Percentiles rank a stretch among this genome's conserved stretches.
These are phyloP conservation scores for Chamaenerion angustifolium DNA, from an alignment of 345 rosid species.

Conservation along the genomic window DNA sequence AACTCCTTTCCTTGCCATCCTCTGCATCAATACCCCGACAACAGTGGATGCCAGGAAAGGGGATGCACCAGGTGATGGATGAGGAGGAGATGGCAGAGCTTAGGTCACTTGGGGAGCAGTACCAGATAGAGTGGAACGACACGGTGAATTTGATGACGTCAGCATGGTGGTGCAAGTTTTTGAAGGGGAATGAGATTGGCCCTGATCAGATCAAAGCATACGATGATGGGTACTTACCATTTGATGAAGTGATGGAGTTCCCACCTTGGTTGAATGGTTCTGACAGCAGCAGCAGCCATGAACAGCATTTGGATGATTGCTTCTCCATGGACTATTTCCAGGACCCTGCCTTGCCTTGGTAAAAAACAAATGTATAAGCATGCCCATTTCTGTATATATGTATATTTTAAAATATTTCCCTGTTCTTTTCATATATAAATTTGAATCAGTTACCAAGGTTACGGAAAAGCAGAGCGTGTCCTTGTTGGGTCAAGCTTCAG, in stretches of 20 bases:
- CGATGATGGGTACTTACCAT: conserved; percentile 45
- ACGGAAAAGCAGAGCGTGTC: too few relatives aligned
- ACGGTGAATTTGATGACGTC: conserved; percentile 55
- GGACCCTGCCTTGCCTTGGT: conserved; percentile 72
- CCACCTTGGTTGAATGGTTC: conserved; percentile 62
- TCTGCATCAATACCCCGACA: too few relatives aligned
- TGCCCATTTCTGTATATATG: neutral
- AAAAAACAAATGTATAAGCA: conserved; percentile 12
- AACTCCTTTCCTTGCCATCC: too few relatives aligned
- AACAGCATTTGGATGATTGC: conserved; percentile 41
- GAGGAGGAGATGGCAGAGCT: conserved; percentile 65
- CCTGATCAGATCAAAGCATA: conserved; percentile 22
- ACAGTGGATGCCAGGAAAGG: neutral
- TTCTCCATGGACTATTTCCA: conserved; percentile 31
- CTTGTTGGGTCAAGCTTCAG: too few relatives aligned
- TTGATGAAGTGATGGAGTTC: conserved; percentile 67
- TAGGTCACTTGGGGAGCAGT: conserved; percentile 61
- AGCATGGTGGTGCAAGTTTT: conserved; percentile 70
- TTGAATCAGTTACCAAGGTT: too few relatives aligned
- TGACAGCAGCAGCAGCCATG: conserved; percentile 43
- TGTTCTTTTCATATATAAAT: too few relatives aligned
- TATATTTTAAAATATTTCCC: too few relatives aligned
- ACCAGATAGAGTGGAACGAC: conserved; percentile 75
- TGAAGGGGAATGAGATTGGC: conserved; percentile 38
- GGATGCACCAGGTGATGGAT: conserved; percentile 46